These are phyloP conservation scores for Bruguiera gymnorhiza DNA, from an alignment of 345 rosid genomes.

Conservation along the genomic window DNA sequence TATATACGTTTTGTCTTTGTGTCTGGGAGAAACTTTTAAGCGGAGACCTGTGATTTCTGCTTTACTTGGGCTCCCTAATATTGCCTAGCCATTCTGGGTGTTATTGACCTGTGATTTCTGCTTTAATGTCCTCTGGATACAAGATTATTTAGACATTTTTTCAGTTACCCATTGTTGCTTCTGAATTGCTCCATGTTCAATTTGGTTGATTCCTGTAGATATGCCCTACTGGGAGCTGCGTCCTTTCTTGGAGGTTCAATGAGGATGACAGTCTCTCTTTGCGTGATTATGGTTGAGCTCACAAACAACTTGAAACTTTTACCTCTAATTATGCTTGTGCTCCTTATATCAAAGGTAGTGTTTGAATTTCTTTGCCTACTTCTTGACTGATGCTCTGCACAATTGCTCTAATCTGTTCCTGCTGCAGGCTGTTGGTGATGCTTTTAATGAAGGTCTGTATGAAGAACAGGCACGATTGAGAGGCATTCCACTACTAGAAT, in stretches of 20 bases:
- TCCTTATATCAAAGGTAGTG: slow-evolving; percentile 91
- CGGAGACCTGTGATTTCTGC: no score
- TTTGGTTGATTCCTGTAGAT: slow-evolving; percentile 43
- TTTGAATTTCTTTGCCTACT: slow-evolving; percentile 9
- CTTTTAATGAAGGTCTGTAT: slow-evolving; percentile 91
- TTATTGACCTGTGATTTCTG: no score
- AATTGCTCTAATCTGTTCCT: slow-evolving; percentile 8
- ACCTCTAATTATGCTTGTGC: slow-evolving; percentile 98
- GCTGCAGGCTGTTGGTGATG: slow-evolving; percentile 97
- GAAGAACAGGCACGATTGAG: slow-evolving; percentile 85
- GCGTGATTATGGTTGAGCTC: slow-evolving; percentile 99
- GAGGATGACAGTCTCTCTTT: slow-evolving; percentile 96
- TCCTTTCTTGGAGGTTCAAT: slow-evolving; percentile 99
- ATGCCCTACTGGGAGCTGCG: slow-evolving; percentile 97
- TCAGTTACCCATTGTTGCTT: slow-evolving; percentile 2
- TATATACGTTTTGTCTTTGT: no score
- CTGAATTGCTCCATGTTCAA: slow-evolving; percentile 13
- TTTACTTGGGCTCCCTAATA: no score
- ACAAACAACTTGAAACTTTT: slow-evolving; percentile 88
- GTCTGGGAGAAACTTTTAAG: no score
- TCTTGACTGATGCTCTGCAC: slow-evolving; percentile 16
- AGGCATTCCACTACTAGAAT: slow-evolving; percentile 88
- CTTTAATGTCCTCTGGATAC: not conserved
- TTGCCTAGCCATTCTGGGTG: no score
- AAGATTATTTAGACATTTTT: not conserved